phyloP scores from a whole-genome alignment of 139 green algal species.

The Dunaliella primolecta region DNA sequence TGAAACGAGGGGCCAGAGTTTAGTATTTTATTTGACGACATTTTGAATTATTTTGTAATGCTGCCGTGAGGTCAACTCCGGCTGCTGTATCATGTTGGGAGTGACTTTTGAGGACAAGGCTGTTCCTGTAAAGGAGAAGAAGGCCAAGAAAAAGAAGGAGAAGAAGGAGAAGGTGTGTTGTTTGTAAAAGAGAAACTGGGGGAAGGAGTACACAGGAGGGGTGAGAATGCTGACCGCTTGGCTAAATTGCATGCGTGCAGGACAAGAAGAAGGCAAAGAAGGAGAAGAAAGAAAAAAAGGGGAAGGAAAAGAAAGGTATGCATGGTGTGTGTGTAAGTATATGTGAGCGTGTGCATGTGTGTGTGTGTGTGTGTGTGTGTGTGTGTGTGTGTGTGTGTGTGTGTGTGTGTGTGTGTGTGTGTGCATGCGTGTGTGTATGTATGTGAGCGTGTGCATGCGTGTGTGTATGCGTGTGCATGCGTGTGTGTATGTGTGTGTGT shows the following conservation, averaged over 20 bases:
- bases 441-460: background rate
- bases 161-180: no score
- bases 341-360: no score
- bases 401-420: background rate
- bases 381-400: background rate
- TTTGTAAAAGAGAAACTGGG: no score
- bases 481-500: background rate
- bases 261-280: constrained; percentile 18
- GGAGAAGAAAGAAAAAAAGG: constrained; percentile 6
- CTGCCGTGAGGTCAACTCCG: no score
- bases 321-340: background rate
- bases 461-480: background rate
- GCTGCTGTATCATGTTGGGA: constrained; percentile 12
- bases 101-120: constrained; percentile 9
- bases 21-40: no score
- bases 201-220: no score
- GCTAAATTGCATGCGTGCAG: background rate
- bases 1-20: no score
- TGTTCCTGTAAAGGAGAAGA: background rate
- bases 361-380: background rate
- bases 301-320: background rate
- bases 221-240: background rate
- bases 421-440: background rate
- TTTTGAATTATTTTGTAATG: no score
- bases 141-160: constrained; percentile 13